These are phyloP conservation scores for Pouteria glomerata DNA, from an alignment of 148 eudicot species.

Conservation along the genomic window DNA sequence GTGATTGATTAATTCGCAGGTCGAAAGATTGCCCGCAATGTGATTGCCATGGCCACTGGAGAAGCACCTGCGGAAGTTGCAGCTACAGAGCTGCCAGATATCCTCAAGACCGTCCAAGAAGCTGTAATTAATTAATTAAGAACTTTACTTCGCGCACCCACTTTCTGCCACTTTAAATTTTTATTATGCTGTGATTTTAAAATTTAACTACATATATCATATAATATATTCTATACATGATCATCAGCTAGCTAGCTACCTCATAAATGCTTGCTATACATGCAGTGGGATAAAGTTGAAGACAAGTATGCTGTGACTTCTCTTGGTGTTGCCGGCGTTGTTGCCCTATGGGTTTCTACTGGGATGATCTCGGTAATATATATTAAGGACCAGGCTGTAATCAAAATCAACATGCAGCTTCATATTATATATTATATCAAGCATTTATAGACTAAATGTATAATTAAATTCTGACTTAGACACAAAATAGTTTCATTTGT, in stretches of 20 bases:
- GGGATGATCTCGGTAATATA: conserved; percentile 78
- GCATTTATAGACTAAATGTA: not conserved
- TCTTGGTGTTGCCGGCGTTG: conserved; percentile 59
- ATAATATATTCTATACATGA: no score
- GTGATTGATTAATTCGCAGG: conserved; percentile 36
- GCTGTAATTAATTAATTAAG: conserved; percentile 37
- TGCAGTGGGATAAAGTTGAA: conserved; percentile 94
- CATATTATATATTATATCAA: not conserved
- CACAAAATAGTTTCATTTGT: no score
- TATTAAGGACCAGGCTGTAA: no score
- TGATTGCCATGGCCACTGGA: conserved; percentile 72
- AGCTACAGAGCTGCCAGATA: conserved; percentile 47
- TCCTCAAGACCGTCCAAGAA: conserved; percentile 57
- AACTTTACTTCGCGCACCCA: not conserved
- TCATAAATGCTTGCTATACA: no score
- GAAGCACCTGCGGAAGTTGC: conserved; percentile 54
- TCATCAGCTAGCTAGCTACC: no score
- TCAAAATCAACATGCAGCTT: conserved; percentile 7
- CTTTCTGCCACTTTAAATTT: not conserved
- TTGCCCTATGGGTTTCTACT: conserved; percentile 55
- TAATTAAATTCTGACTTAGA: not conserved
- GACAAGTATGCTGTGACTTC: conserved; percentile 92
- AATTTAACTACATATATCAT: not conserved
- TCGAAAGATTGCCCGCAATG: conserved; percentile 69
- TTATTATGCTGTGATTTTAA: conserved; percentile 1